Conservation (phyloP, 257 asterid genomes). For the Eustoma russellianum region DNA sequence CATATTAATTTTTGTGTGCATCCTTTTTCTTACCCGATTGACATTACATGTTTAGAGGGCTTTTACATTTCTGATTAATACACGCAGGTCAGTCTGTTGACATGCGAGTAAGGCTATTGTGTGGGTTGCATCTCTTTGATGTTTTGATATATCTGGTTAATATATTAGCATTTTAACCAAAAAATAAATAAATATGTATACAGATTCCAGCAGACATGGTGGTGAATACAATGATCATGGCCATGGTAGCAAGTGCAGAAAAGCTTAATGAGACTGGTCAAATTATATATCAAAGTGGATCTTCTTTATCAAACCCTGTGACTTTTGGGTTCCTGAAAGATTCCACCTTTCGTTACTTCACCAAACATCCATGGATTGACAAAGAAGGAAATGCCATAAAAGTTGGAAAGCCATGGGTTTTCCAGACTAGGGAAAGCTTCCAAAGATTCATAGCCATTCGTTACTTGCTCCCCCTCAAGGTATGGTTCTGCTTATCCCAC, state of each 20-base stretch:
- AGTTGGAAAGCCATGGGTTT: constrained; percentile 50
- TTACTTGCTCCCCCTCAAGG: constrained; percentile 81
- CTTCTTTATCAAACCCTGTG: constrained; percentile 70
- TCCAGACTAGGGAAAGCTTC: constrained; percentile 58
- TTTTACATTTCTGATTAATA: too few relatives aligned
- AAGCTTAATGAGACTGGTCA: constrained; percentile 34
- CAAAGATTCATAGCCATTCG: constrained; percentile 46
- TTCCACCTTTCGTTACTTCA: constrained; percentile 41
- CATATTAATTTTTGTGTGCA: too few relatives aligned
- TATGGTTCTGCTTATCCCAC: constrained; percentile 2
- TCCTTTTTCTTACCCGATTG: too few relatives aligned
- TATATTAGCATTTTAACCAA: too few relatives aligned
- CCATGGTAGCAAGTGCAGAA: constrained; percentile 56
- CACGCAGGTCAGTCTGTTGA: too few relatives aligned
- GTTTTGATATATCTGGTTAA: too few relatives aligned
- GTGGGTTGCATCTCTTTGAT: too few relatives aligned
- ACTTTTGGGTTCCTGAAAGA: constrained; percentile 29
- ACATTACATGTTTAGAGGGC: too few relatives aligned
- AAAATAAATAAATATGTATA: background rate
- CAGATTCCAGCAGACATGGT: constrained; percentile 98
- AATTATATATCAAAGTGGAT: constrained; percentile 66
- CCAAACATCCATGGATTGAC: constrained; percentile 64
- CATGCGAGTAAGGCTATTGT: too few relatives aligned
- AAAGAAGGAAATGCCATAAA: constrained; percentile 58
- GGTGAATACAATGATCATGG: constrained; percentile 79